Evolutionary conservation across 352 stramenopile genomes (phyloP).

Genomic region (Pythium brachiatum): DNA sequence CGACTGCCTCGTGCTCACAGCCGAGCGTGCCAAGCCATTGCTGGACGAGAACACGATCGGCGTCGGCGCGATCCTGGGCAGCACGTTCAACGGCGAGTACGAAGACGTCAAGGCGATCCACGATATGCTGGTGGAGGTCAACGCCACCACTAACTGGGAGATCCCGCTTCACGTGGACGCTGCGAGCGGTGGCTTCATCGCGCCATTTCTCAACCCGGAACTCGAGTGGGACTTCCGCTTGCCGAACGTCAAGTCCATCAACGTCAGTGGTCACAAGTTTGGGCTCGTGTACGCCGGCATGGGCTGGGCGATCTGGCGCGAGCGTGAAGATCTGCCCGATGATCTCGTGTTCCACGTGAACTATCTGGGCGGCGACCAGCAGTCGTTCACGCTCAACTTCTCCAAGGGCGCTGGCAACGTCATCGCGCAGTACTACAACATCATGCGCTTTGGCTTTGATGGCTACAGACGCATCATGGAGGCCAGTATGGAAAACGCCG

Average conservation of each 20-base stretch:
- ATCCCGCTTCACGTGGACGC: constrained; percentile 91
- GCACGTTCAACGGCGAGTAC: constrained; percentile 93
- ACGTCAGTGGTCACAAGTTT: constrained; percentile 94
- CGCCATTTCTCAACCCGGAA: constrained; percentile 87
- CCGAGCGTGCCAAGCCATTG: constrained; percentile 67
- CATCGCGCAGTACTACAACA: constrained; percentile 92
- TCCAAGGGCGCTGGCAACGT: constrained; percentile 89
- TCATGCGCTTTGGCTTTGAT: constrained; percentile 89
- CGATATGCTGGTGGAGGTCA: constrained; percentile 82
- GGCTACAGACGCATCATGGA: constrained; percentile 89
- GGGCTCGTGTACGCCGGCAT: constrained; percentile 92
- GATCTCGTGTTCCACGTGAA: constrained; percentile 91
- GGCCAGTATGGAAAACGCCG: constrained; percentile 86
- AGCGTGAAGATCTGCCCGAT: constrained; percentile 72
- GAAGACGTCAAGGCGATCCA: constrained; percentile 91
- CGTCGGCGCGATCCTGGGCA: constrained; percentile 89
- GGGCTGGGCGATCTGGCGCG: constrained; percentile 91
- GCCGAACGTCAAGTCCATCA: constrained; percentile 91
- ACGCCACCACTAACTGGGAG: constrained; percentile 80
- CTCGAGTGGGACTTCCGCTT: constrained; percentile 90
- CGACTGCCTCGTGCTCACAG: constrained; percentile 83
- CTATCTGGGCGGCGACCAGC: constrained; percentile 89
- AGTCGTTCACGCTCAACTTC: constrained; percentile 94
- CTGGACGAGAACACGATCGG: constrained; percentile 93
- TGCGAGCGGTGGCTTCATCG: constrained; percentile 90